phyloP scores from a whole-genome alignment of 768 basidiomycete species.

The Cantharellus anzutake region DNA sequence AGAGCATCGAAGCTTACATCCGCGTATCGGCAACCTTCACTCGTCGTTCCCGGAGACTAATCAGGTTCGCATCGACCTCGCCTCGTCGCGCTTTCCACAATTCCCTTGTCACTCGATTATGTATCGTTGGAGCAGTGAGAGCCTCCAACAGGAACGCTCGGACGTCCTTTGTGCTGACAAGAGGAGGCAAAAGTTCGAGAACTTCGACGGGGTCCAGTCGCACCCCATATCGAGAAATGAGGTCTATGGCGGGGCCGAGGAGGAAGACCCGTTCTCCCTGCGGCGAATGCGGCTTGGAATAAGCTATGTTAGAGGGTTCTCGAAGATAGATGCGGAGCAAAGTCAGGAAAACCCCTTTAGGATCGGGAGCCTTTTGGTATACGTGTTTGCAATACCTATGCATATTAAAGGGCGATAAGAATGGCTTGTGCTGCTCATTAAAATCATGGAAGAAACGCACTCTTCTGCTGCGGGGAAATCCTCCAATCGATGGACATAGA shows the following conservation, averaged over 20 bases:
- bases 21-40: conserved; percentile 85
- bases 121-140: conserved; percentile 12
- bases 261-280: conserved; percentile 16
- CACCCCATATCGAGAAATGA: conserved; percentile 69
- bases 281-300: conserved; percentile 22
- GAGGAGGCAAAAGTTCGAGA: conserved; percentile 71
- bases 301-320: conserved; percentile 25
- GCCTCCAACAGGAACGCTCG: conserved; percentile 57
- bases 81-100: conserved; percentile 62
- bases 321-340: conserved; percentile 78
- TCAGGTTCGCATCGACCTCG: conserved; percentile 49
- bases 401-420: not conserved
- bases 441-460: conserved; percentile 24
- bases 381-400: conserved; percentile 77
- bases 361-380: conserved; percentile 36
- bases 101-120: conserved; percentile 40
- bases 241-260: conserved; percentile 65
- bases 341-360: conserved; percentile 54
- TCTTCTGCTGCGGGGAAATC: conserved; percentile 80
- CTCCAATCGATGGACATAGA: conserved; percentile 76
- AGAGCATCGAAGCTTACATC: conserved; percentile 39
- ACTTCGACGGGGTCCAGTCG: conserved; percentile 69
- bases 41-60: conserved; percentile 57
- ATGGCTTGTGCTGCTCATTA: not conserved
- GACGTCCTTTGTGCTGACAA: conserved; percentile 70